Percentiles rank a stretch among this genome's conserved stretches.
phyloP scores from a whole-genome alignment of 2,329 filamentous ascomycete species.

The Fusarium nurragi region DNA sequence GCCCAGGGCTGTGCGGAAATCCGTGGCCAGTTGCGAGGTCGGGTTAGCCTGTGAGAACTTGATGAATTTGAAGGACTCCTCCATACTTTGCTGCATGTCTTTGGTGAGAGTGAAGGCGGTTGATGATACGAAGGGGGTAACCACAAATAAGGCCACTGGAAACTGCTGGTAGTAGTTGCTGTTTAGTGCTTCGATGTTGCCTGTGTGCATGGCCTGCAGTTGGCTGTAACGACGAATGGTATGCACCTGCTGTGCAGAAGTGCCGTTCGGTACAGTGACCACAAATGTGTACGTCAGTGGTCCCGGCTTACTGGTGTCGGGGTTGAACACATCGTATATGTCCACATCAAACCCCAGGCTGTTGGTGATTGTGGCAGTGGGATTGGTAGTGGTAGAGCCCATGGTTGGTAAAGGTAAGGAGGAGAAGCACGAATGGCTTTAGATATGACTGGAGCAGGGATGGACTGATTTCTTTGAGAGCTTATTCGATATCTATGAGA shows the following conservation, averaged over 20 bases:
- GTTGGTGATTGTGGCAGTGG: not conserved
- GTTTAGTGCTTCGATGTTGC: not conserved
- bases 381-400: not conserved
- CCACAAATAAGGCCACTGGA: accelerated
- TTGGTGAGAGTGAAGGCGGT: not conserved
- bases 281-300: not conserved
- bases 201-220: not conserved
- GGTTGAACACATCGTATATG: not conserved
- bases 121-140: not conserved
- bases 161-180: not conserved
- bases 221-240: not conserved
- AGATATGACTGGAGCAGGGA: no score
- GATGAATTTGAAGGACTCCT: constrained; percentile 8
- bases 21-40: not conserved
- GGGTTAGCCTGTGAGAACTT: not conserved
- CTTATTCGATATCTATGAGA: no score
- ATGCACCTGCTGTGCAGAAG: not conserved
- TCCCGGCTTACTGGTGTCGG: not conserved
- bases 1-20: not conserved
- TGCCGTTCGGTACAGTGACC: not conserved
- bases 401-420: not conserved
- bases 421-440: not conserved
- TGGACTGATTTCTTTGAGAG: not conserved
- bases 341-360: not conserved
- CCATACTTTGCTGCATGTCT: not conserved